Evolutionary conservation across 2,329 filamentous ascomycete genomes (phyloP).

Genomic region (Trichocomaceae sp.): DNA sequence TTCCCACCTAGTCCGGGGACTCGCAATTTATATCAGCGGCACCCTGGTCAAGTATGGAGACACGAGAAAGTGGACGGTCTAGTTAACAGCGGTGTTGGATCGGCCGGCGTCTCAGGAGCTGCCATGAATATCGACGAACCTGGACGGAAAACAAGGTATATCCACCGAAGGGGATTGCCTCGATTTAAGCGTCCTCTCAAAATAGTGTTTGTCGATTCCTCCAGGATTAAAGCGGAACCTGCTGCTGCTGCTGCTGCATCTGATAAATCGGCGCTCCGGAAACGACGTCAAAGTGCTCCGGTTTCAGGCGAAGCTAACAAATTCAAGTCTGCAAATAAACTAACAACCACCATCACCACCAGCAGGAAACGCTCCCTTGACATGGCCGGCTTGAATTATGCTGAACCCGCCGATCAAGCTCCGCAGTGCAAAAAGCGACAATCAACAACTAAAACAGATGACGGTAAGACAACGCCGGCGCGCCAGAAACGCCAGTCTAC

Average conservation of each 20-base stretch:
- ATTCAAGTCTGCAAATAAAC: constrained; percentile 8
- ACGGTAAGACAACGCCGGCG: neutral
- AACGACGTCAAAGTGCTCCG: constrained; percentile 13
- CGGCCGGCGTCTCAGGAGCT: constrained; percentile 13
- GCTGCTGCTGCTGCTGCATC: neutral
- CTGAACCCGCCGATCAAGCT: neutral
- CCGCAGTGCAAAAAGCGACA: constrained; percentile 9
- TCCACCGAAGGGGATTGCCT: constrained; percentile 3
- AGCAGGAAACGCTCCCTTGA: constrained; percentile 10
- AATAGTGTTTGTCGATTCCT: constrained; percentile 13
- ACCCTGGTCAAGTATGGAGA: constrained; percentile 11
- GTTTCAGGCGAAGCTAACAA: neutral
- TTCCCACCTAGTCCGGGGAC: constrained; percentile 27
- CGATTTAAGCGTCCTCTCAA: constrained; percentile 10
- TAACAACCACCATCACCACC: neutral
- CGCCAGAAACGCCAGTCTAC: constrained; percentile 5
- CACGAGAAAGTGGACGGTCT: constrained; percentile 22
- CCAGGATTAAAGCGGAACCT: neutral
- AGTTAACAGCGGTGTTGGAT: constrained; percentile 20
- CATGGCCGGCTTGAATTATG: constrained; percentile 2
- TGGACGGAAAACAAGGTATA: constrained; percentile 17
- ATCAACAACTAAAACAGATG: constrained; percentile 1
- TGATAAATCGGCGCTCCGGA: constrained; percentile 6
- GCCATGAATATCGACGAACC: constrained; percentile 15
- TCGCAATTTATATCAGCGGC: constrained; percentile 24